Percentiles rank a stretch among this genome's conserved stretches.
These are phyloP conservation scores for Penicillium chermesinum DNA, from an alignment of 495 filamentous ascomycete species.

Conservation along the genomic window DNA sequence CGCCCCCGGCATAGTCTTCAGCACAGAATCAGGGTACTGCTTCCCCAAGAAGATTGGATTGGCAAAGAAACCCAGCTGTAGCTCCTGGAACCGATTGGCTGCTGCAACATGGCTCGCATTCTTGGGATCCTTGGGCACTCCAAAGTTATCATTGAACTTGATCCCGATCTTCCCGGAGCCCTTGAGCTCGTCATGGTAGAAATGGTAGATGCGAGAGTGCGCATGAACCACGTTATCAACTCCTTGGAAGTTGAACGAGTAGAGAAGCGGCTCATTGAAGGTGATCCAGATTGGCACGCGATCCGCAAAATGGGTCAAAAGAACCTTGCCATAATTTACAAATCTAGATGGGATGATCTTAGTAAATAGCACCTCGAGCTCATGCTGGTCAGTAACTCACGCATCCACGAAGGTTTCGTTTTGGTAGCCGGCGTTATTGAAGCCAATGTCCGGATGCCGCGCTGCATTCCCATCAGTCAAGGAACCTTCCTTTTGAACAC, in stretches of 20 bases:
- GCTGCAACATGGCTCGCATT: slow-evolving; percentile 32
- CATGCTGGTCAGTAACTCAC: slow-evolving; percentile 3
- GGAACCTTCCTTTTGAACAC: too few relatives aligned
- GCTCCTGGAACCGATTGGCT: slow-evolving; percentile 35
- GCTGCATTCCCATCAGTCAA: not conserved
- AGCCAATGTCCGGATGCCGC: slow-evolving; percentile 23
- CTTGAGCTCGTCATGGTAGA: slow-evolving; percentile 36
- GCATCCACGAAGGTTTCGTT: slow-evolving; percentile 32
- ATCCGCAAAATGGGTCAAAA: slow-evolving; percentile 38
- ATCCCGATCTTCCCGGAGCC: slow-evolving; percentile 36
- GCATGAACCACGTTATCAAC: slow-evolving; percentile 33
- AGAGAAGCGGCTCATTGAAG: slow-evolving; percentile 40
- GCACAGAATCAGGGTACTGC: slow-evolving; percentile 33
- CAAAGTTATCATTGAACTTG: slow-evolving; percentile 42
- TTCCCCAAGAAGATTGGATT: slow-evolving; percentile 40
- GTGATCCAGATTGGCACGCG: slow-evolving; percentile 44
- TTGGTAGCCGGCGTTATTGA: slow-evolving; percentile 31
- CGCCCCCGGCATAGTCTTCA: slow-evolving; percentile 24
- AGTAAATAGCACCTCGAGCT: not conserved
- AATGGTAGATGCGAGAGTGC: slow-evolving; percentile 36
- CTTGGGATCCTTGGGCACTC: slow-evolving; percentile 30
- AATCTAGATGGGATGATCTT: slow-evolving; percentile 8
- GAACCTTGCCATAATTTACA: slow-evolving; percentile 34
- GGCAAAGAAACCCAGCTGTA: slow-evolving; percentile 34
- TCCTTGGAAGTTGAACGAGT: slow-evolving; percentile 27